phyloP scores from a whole-genome alignment of 2,329 filamentous ascomycete species.

The Alternaria incomplexa region DNA sequence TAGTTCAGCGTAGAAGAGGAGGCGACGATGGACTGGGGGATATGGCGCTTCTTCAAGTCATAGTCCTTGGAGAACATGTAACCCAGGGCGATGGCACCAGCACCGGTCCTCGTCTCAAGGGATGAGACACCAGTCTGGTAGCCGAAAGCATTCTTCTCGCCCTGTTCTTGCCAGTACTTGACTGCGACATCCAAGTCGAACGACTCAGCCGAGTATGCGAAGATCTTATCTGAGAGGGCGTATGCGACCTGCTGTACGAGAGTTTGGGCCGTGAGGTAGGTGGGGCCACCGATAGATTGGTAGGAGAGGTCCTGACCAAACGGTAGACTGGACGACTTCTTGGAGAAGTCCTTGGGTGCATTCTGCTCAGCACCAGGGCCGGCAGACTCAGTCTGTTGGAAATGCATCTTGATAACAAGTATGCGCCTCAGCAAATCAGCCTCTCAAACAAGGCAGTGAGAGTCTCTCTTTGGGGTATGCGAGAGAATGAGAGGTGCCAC shows the following conservation, averaged over 20 bases:
- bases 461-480: constrained; percentile 10
- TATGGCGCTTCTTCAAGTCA: constrained; percentile 85
- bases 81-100: constrained; percentile 87
- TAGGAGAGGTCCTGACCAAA: constrained; percentile 61
- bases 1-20: constrained; percentile 82
- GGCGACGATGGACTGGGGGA: constrained; percentile 89
- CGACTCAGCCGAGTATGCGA: constrained; percentile 91
- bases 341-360: constrained; percentile 43
- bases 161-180: constrained; percentile 73
- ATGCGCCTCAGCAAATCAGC: constrained; percentile 15
- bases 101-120: constrained; percentile 86
- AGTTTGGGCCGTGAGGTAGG: constrained; percentile 90
- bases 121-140: constrained; percentile 78
- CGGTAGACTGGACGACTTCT: constrained; percentile 57
- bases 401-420: constrained; percentile 41
- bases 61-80: constrained; percentile 99
- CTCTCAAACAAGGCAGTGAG: constrained; percentile 1
- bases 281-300: constrained; percentile 76
- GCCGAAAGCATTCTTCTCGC: constrained; percentile 81
- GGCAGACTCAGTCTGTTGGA: constrained; percentile 46
- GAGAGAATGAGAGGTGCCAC: constrained; percentile 16
- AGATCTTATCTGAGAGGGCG: constrained; percentile 94
- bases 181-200: constrained; percentile 89
- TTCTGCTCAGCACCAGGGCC: constrained; percentile 44
- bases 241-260: constrained; percentile 97